A percentile compares a stretch with the other conserved stretches of the same genome.
Conservation (phyloP, 2,329 filamentous ascomycete species). For the Aspergillus sp. region DNA sequence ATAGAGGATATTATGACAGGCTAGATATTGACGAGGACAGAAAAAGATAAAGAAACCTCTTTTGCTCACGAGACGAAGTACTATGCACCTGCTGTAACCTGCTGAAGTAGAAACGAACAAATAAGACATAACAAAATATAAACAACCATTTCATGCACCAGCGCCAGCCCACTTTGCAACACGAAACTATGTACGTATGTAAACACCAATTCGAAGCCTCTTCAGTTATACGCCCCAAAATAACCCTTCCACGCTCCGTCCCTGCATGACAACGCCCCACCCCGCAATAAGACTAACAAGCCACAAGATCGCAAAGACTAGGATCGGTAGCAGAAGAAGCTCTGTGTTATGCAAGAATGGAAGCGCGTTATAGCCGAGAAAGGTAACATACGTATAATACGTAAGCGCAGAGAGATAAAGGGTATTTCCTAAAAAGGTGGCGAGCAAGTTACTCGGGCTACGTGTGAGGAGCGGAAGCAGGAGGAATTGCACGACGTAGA, state of each 20-base stretch:
- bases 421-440: constrained; percentile 62
- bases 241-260: constrained; percentile 41
- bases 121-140: background rate
- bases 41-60: background rate
- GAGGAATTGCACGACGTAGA: constrained; percentile 67
- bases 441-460: constrained; percentile 41
- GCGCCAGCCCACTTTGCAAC: constrained; percentile 19
- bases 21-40: background rate
- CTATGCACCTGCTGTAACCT: background rate
- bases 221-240: constrained; percentile 43
- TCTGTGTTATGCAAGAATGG: constrained; percentile 68
- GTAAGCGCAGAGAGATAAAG: constrained; percentile 65
- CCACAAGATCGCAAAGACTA: constrained; percentile 62
- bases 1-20: background rate
- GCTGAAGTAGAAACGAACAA: background rate
- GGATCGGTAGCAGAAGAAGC: constrained; percentile 61
- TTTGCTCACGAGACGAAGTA: background rate
- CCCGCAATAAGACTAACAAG: constrained; percentile 49
- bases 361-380: constrained; percentile 67
- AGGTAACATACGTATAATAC: constrained; percentile 69
- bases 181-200: background rate
- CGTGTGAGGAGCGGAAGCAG: constrained; percentile 59
- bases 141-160: constrained; percentile 21
- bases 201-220: background rate
- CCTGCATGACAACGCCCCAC: constrained; percentile 47